Conservation (phyloP, 31 red algal species). For the Porphyra umbilicalis region DNA sequence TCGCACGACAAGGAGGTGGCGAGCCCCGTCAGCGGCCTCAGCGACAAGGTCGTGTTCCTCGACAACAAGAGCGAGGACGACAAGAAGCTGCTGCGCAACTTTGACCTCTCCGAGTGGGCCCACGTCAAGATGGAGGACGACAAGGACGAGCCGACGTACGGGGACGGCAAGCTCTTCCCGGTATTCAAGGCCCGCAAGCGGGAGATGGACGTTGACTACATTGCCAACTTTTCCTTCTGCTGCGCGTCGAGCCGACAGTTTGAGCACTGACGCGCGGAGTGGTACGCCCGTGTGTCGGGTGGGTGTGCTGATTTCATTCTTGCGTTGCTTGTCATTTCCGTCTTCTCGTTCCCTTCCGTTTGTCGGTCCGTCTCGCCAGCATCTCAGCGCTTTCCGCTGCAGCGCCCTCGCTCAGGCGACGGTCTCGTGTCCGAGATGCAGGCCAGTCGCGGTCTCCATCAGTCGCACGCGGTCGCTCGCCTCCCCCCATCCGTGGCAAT, state of each 20-base stretch:
- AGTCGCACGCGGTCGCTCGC: too few species aligned
- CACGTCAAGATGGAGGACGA: constrained; percentile 54
- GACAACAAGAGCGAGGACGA: constrained; percentile 36
- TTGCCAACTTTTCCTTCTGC: neutral
- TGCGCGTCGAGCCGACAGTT: neutral
- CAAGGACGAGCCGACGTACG: constrained; percentile 37
- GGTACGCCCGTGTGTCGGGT: neutral
- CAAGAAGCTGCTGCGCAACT: constrained; percentile 45
- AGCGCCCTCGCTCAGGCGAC: too few species aligned
- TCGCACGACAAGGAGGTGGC: neutral
- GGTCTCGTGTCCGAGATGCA: too few species aligned
- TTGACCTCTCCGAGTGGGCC: constrained; percentile 64
- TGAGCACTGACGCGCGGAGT: neutral
- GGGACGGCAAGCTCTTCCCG: constrained; percentile 11
- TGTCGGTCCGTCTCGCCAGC: too few species aligned
- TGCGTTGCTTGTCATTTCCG: neutral
- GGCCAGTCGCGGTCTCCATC: too few species aligned
- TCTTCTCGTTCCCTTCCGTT: neutral
- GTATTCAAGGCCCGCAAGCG: neutral
- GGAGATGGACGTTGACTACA: neutral
- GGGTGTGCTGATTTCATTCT: neutral
- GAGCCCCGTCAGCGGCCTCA: neutral
- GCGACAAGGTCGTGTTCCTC: constrained; percentile 12
- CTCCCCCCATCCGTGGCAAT: too few species aligned
- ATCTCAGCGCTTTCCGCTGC: too few species aligned